Conservation (phyloP, 2,329 filamentous ascomycete genomes). For the Orbilia quercus region DNA sequence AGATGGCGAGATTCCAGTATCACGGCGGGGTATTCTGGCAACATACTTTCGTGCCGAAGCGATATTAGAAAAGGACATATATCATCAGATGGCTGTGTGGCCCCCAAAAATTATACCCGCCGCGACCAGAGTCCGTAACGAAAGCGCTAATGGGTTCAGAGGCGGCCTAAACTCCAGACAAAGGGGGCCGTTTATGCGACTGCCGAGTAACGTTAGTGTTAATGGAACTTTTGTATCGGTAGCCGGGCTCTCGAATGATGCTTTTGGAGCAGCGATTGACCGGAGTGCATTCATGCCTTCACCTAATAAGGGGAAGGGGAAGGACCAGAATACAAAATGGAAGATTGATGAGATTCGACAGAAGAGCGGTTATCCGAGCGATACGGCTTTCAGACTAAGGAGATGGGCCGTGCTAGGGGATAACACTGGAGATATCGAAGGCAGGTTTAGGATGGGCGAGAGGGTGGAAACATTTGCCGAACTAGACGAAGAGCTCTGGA, state of each 20-base stretch:
- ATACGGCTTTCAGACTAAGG: conserved; percentile 33
- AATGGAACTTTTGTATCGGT: conserved; percentile 37
- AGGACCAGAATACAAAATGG: conserved; percentile 25
- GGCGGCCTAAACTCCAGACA: conserved; percentile 12
- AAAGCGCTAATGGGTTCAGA: conserved; percentile 47
- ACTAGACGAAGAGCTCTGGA: conserved; percentile 79
- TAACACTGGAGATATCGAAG: conserved; percentile 21
- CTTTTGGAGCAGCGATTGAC: conserved; percentile 28
- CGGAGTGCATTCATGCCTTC: conserved; percentile 37
- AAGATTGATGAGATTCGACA: conserved; percentile 18
- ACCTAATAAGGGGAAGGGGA: not conserved
- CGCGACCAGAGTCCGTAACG: conserved; percentile 45
- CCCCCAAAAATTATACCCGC: conserved; percentile 58
- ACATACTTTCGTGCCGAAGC: conserved; percentile 53
- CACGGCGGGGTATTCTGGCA: conserved; percentile 45
- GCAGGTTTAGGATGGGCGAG: conserved; percentile 51
- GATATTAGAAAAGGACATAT: conserved; percentile 46
- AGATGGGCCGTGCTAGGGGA: conserved; percentile 44
- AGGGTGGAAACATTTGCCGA: conserved; percentile 72
- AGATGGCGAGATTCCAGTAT: conserved; percentile 51
- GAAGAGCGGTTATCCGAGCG: conserved; percentile 32
- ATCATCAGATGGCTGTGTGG: conserved; percentile 58
- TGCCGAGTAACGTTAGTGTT: conserved; percentile 45
- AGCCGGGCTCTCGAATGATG: conserved; percentile 24
- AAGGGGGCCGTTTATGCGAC: conserved; percentile 38